Evolutionary conservation across 352 stramenopile genomes (phyloP), one percentile per base, ranked within the genome.

Genomic region (Pythium chondricola): DNA sequence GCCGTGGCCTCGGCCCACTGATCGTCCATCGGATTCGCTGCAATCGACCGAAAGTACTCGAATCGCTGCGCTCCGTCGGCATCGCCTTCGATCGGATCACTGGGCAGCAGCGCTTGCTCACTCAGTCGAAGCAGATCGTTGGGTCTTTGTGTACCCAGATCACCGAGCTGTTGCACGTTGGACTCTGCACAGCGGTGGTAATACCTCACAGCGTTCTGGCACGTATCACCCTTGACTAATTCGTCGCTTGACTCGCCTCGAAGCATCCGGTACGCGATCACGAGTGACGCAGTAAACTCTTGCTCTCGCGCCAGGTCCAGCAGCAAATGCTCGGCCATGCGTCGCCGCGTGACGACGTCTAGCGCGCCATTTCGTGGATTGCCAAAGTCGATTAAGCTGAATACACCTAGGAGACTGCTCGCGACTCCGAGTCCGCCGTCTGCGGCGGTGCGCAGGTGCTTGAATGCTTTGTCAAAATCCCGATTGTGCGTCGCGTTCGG

Each of bases 31-130:
- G 74, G 75, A 30, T 86, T 83, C 17, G 56, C 67, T 2, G 77
- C 77, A 27, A 88, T 58, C 16, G 61, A 58, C 6, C 71, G 74
- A 21, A 85, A 83, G 57, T 87, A 85, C 33, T 87, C 71, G 13
- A 88, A 63, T 6, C 67, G 64, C 16, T 87, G 65, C 20, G 70
- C 43, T n/a, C n/a, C n/a, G n/a, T n/a, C n/a, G 1, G 73, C 69
- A 39, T 84, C 63, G 16, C 69, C 69, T 20, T 73, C 60, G 7
- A 69, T 48, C 20, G 61, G 57, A 17, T 65, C 56, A 14, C 64
- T 38, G 7, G 26, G 25, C 25, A 71, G 45, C 8, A 39, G 31
- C 4, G 45, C 56, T 37, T 85, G 60, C 4, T 85, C 65, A 25
- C 74, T 86, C 2, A 88, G 58, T 8, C 76, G 74, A 16, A 65